Base-by-base conservation (phyloP, 371 early-diverging fungal genomes). In the Mucor indicus region DNA sequence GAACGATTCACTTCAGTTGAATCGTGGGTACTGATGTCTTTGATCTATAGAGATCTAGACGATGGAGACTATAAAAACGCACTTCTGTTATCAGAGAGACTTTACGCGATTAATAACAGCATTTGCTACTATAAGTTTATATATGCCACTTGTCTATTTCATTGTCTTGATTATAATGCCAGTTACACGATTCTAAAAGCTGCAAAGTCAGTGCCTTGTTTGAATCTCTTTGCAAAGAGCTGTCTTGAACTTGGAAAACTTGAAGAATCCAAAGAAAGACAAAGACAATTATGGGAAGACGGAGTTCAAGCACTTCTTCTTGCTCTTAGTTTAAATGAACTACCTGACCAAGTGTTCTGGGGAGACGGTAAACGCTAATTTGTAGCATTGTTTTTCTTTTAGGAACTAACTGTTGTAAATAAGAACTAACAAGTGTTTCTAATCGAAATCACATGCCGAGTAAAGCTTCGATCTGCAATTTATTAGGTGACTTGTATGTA, bases 161-260 rank as follows among this genome's bases (percentile, higher is more conserved):
- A 52, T 17, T 44, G 41, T 17, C 55, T 52, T n/a, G 71, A 78
- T 47, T 63, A 55, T 45, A 62, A 60, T 40, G 74, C 57, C 0
- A 62, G 61, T 6, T 69, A 75, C 44, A 33, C 30, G 2, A 32
- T 78, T 3, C 38, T 75, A 1, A 60, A 58, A 16, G 27, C 40
- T 11, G 44, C 61, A 4, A 20, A 46, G 0, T 54, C 69, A 3
- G 44, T 67, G 9, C 52, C 60, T 15, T 71, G 74, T 37, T 48
- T 58, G 10, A 55, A 67, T 50, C 43, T 78, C 3, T 75, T 75
- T 54, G 74, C 76, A 11, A 58, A 57, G 32, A 63, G 74, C 35
- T 75, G 76, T 22, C 53, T 69, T 19, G 57, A 67, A 10, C 57
- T 75, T 13, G 82, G 81, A 27, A 65, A 72, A 19, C 36, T 62